Evolutionary conservation across 768 basidiomycete genomes (phyloP).

Genomic region (Neoboletus brunneissimus): DNA sequence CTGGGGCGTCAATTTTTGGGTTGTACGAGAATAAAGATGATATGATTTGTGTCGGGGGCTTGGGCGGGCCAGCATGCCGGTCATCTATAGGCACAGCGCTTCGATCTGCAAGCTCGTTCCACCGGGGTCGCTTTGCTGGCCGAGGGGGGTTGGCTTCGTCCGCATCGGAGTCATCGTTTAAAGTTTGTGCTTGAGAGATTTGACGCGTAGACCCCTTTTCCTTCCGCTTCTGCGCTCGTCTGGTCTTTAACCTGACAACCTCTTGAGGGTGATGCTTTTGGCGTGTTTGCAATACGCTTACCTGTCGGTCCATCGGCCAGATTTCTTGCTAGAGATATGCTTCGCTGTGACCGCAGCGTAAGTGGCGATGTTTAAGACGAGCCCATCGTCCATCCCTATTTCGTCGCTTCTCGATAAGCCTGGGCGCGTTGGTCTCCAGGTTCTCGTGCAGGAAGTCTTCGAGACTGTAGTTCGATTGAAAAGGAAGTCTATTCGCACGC

Average conservation of each 20-base stretch:
- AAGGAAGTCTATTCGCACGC: constrained; percentile 27
- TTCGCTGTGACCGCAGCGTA: constrained; percentile 33
- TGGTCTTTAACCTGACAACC: constrained; percentile 63
- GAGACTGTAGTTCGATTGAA: background rate
- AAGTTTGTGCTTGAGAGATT: constrained; percentile 4
- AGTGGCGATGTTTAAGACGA: constrained; percentile 68
- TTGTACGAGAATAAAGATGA: constrained; percentile 90
- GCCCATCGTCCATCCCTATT: constrained; percentile 60
- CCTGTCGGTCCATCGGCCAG: constrained; percentile 80
- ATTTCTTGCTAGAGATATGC: constrained; percentile 43
- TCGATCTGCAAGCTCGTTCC: constrained; percentile 20
- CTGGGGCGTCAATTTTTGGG: constrained; percentile 57
- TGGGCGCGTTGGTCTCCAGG: background rate
- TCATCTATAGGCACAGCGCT: constrained; percentile 13
- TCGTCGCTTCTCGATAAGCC: background rate
- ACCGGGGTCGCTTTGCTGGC: constrained; percentile 49
- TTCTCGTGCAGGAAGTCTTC: background rate
- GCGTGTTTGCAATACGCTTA: constrained; percentile 29
- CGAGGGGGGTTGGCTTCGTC: constrained; percentile 28
- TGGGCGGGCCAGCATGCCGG: constrained; percentile 22
- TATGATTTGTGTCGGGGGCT: constrained; percentile 59
- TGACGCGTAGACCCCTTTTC: constrained; percentile 31
- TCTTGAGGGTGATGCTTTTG: background rate
- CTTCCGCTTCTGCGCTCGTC: constrained; percentile 65
- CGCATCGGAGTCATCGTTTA: constrained; percentile 18